Percentiles rank a stretch among this genome's conserved stretches.
Conservation (phyloP, 2,329 filamentous ascomycete genomes). For the Arthrobotrys musiformis region DNA sequence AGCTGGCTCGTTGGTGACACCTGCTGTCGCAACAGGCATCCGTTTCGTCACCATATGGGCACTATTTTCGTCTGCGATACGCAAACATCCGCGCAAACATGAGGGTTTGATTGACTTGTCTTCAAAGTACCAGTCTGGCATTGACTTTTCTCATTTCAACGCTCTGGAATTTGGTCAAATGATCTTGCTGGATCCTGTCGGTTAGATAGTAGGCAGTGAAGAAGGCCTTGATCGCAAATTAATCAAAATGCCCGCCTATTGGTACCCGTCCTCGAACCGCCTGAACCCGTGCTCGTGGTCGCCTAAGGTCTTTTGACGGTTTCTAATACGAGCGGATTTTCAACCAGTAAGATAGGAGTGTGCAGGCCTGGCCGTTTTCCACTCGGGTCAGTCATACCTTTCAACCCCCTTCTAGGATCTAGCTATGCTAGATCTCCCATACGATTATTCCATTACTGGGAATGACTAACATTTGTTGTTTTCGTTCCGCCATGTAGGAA, state of each 20-base stretch:
- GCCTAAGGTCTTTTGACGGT: conserved; percentile 18
- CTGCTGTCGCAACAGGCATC: conserved; percentile 48
- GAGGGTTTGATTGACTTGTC: conserved; percentile 42
- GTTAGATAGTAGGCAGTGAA: conserved; percentile 53
- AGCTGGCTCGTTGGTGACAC: neutral
- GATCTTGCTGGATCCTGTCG: conserved; percentile 56
- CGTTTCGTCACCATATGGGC: conserved; percentile 49
- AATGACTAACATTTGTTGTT: conserved; percentile 55
- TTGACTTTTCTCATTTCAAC: conserved; percentile 27
- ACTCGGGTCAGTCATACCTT: conserved; percentile 50
- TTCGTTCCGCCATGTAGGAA: conserved; percentile 32
- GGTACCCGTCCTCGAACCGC: conserved; percentile 39
- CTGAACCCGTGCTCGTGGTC: conserved; percentile 25
- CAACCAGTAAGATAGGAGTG: conserved; percentile 48
- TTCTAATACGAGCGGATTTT: conserved; percentile 38
- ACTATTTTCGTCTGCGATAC: conserved; percentile 46
- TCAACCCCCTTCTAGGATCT: conserved; percentile 42
- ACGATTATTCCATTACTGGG: conserved; percentile 35
- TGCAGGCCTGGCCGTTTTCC: conserved; percentile 31
- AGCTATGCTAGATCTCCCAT: conserved; percentile 29
- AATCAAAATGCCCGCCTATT: conserved; percentile 44
- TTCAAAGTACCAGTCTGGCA: conserved; percentile 20
- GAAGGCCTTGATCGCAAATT: conserved; percentile 46
- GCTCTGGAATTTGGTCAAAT: conserved; percentile 44
- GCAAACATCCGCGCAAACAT: conserved; percentile 54